phyloP scores from a whole-genome alignment of 1,139 yeast species.

The Hemisphaericaspora lyxosophila region DNA sequence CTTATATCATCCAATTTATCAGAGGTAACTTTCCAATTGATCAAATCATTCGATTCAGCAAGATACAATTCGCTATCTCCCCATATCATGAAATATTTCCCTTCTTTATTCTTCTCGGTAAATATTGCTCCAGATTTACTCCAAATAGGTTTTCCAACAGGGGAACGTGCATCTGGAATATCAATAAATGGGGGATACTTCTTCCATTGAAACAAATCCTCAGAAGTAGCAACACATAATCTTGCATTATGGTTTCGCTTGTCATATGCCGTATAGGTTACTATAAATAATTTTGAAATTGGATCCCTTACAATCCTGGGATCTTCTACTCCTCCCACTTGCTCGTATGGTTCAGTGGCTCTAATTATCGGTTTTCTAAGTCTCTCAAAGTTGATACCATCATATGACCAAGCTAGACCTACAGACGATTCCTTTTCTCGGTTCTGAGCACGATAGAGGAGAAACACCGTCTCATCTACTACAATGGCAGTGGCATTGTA shows the following conservation, averaged over 20 bases:
- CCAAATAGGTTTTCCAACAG: conserved; percentile 34
- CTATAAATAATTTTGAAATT: conserved; percentile 31
- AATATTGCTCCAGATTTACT: conserved; percentile 48
- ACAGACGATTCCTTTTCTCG: conserved; percentile 33
- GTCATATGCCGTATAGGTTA: conserved; percentile 48
- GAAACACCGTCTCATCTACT: conserved; percentile 36
- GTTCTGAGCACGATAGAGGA: conserved; percentile 45
- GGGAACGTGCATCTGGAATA: conserved; percentile 29
- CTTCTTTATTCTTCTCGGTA: conserved; percentile 32
- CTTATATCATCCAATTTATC: conserved; percentile 25
- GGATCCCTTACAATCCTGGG: conserved; percentile 46
- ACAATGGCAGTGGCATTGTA: conserved; percentile 50
- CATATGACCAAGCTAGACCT: conserved; percentile 45
- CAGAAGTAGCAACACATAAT: conserved; percentile 43
- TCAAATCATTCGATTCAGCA: conserved; percentile 36
- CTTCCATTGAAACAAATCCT: conserved; percentile 40
- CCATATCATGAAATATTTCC: conserved; percentile 47
- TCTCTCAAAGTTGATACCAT: conserved; percentile 36
- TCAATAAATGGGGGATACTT: conserved; percentile 42
- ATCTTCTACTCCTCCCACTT: conserved; percentile 47
- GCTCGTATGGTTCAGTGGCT: conserved; percentile 44
- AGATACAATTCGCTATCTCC: conserved; percentile 43
- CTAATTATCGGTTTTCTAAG: conserved; percentile 33
- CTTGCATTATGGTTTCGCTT: conserved; percentile 32
- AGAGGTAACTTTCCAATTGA: conserved; percentile 33